phyloP scores from a whole-genome alignment of 2,329 filamentous ascomycete species.

The Trichoderma guizhouense region DNA sequence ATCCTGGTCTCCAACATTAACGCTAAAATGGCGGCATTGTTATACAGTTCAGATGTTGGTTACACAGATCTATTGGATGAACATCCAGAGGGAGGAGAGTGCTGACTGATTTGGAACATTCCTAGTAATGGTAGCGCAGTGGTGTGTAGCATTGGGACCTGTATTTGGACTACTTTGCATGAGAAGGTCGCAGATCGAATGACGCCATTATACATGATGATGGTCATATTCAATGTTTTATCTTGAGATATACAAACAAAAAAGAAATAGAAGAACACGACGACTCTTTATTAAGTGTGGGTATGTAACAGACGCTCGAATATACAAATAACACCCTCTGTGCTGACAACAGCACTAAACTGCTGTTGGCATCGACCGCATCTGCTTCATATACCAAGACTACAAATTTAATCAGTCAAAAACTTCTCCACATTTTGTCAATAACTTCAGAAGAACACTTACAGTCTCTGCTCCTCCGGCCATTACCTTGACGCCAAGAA shows the following conservation, averaged over 20 bases:
- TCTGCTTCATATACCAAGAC: slow-evolving; percentile 3
- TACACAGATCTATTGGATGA: neutral
- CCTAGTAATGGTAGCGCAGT: neutral
- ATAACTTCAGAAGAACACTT: neutral
- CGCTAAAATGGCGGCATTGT: slow-evolving; percentile 23
- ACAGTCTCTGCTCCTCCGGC: slow-evolving; percentile 21
- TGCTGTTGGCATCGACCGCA: neutral
- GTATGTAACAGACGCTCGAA: neutral
- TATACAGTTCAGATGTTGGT: neutral
- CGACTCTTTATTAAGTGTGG: neutral
- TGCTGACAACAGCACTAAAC: neutral
- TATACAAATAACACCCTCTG: neutral
- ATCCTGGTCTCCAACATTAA: neutral
- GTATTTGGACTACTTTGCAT: neutral
- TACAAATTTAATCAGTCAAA: neutral
- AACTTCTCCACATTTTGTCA: neutral
- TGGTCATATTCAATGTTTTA: neutral
- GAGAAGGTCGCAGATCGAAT: neutral
- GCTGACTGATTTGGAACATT: neutral
- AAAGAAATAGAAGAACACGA: neutral
- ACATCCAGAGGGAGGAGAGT: neutral
- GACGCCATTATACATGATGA: neutral
- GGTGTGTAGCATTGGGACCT: neutral
- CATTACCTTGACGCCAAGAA: slow-evolving; percentile 23
- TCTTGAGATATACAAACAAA: neutral